A percentile compares a stretch with the other conserved stretches of the same genome.
These are phyloP conservation scores for Hypsizygus ulmarius DNA, from an alignment of 1,284 basidiomycete species.

Conservation along the genomic window DNA sequence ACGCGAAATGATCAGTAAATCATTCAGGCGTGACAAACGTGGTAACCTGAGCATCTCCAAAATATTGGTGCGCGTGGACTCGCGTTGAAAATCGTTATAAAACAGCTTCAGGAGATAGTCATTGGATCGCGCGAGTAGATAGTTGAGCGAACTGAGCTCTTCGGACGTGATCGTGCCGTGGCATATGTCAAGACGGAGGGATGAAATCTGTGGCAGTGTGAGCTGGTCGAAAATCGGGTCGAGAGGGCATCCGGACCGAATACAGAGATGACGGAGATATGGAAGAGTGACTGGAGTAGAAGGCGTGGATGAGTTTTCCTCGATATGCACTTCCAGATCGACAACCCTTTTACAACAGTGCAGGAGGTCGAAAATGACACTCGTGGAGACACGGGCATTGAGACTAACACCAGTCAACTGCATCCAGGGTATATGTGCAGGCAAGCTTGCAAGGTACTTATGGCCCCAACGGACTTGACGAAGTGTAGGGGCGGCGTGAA, in stretches of 20 bases:
- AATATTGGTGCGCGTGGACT: too few species aligned
- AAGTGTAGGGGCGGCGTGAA: conserved; percentile 8
- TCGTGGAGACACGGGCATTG: not conserved
- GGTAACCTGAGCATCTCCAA: too few species aligned
- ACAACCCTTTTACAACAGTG: not conserved
- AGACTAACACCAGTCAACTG: conserved; percentile 7
- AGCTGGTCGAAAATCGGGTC: conserved; percentile 4
- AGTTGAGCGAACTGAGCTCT: not conserved
- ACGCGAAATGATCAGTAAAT: too few species aligned
- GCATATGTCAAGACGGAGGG: not conserved
- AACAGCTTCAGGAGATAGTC: too few species aligned
- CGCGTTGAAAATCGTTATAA: too few species aligned
- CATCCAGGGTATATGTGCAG: conserved; percentile 6
- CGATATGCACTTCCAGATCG: not conserved
- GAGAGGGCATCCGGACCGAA: not conserved
- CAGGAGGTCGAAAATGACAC: conserved; percentile 1
- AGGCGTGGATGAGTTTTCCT: not conserved
- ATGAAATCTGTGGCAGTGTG: conserved; percentile 3
- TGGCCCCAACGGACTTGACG: conserved; percentile 2
- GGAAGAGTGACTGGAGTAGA: not conserved
- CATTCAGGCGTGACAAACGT: too few species aligned
- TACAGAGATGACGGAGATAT: conserved; percentile 5
- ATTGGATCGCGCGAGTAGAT: conserved; percentile 7
- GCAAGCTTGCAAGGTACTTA: not conserved
- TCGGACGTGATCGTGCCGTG: not conserved